Evolutionary conservation across 2,329 filamentous ascomycete species (phyloP), one percentile per base, ranked within the genome.

Genomic region (Pseudocercospora fuligena): DNA sequence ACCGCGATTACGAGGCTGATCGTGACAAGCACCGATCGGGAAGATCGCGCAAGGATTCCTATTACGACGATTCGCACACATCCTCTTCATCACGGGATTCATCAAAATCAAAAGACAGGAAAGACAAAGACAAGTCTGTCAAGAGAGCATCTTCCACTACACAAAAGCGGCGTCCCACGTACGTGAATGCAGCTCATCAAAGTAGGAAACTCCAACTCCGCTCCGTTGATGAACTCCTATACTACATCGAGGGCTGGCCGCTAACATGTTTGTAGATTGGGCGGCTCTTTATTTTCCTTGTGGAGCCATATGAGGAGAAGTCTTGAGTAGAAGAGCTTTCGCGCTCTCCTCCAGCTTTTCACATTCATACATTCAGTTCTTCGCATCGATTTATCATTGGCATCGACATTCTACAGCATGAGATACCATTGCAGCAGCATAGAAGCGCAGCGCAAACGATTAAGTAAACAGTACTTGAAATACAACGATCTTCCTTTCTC

Each of bases 241-340:
- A 58, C 23, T 58, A 58, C 23, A 53, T 61, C 12, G 56, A 58
- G 56, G 56, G 31, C 56, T 25, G 19, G 56, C 56, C 33, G 56
- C 56, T 58, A 40, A 51, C 53, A 49, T 64, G 19, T 47, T 25
- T 51, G n/a, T 59, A 72, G 70, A 25, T 61, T 69, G 40, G 69
- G 69, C 31, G 67, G 64, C 40, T 69, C 66, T 5, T 23, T 70
- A 54, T 66, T 66, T 31, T 64, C 70, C 6, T 43, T 72, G 3
- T 72, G 65, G 54, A 57, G 59, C 5, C 29, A 36, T 19, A 65
- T 70, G 23, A 70, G 69, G 65, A 68, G 56, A 40, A 23, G 56
- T 43, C 11, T 58, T 12, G 31, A 58, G 31, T 58, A 58, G 31
- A 19, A 36, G 16, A 16, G 40, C 40, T 43, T 43, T 19, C n/a